Conservation (phyloP, 805 yeast species). For the Citeromyces matritensis region DNA sequence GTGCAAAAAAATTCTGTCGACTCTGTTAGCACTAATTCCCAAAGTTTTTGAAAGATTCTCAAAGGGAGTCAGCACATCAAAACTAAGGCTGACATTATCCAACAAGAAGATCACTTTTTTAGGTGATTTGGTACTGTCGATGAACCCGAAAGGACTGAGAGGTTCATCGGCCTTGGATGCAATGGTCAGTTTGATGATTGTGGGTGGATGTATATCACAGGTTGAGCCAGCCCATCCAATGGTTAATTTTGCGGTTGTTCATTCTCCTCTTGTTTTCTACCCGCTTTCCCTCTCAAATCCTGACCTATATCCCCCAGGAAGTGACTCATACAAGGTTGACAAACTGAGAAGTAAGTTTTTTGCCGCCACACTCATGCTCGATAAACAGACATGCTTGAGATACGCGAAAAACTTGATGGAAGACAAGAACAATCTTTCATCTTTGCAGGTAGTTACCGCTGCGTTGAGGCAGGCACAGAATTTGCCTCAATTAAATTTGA, state of each 20-base stretch:
- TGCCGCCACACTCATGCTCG: constrained; percentile 10
- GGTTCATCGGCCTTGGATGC: not conserved
- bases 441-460: too few species aligned
- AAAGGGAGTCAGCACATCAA: too few species aligned
- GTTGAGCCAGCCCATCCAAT: constrained; percentile 2
- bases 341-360: constrained; percentile 10
- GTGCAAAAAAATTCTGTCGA: constrained; percentile 16
- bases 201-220: constrained; percentile 3
- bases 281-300: constrained; percentile 3
- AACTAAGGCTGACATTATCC: too few species aligned
- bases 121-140: too few species aligned
- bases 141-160: too few species aligned
- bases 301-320: constrained; percentile 8
- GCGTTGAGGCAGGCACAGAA: too few species aligned
- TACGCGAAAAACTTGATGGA: too few species aligned
- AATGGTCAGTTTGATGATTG: constrained; percentile 4
- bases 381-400: too few species aligned
- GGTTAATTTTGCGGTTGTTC: constrained; percentile 1
- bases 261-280: constrained; percentile 2
- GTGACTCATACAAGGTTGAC: constrained; percentile 7
- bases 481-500: too few species aligned
- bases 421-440: too few species aligned
- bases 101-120: too few species aligned
- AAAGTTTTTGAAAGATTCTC: constrained; percentile 11
- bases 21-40: constrained; percentile 17